Percentiles rank a stretch among this genome's conserved stretches.
These are phyloP conservation scores for Sugiyamaella valdiviana DNA, from an alignment of 805 yeast species.

Conservation along the genomic window DNA sequence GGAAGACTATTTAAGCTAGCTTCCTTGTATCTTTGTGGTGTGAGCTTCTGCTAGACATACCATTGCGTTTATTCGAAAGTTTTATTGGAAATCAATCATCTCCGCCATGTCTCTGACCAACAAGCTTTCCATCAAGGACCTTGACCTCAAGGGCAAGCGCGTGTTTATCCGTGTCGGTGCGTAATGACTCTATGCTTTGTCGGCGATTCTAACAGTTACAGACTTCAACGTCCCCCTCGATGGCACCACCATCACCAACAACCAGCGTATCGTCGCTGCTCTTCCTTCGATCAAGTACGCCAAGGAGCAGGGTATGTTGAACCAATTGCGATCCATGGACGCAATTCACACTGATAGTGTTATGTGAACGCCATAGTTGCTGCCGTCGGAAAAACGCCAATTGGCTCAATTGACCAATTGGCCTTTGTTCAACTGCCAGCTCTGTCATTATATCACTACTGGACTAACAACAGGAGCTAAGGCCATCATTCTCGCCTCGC, in stretches of 20 bases:
- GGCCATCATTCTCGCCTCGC: conserved; percentile 89
- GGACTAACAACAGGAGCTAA: conserved; percentile 52
- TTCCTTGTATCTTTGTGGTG: background rate
- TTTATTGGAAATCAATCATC: background rate
- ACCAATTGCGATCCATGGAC: background rate
- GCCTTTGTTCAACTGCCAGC: background rate
- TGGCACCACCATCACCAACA: conserved; percentile 95
- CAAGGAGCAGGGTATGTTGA: conserved; percentile 50
- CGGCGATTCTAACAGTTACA: background rate
- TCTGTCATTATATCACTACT: background rate
- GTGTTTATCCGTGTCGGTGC: conserved; percentile 96
- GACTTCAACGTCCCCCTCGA: conserved; percentile 58
- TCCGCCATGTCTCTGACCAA: conserved; percentile 78
- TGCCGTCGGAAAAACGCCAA: background rate
- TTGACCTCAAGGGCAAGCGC: conserved; percentile 81
- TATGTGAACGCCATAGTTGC: background rate
- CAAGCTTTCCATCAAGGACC: conserved; percentile 89
- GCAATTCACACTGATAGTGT: background rate
- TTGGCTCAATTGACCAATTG: background rate
- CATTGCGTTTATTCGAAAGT: background rate
- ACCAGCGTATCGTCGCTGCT: conserved; percentile 99
- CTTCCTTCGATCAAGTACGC: conserved; percentile 97
- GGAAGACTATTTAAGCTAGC: background rate
- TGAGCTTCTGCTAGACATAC: background rate
- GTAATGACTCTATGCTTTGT: conserved; percentile 11